These are phyloP conservation scores for Echeveria elegans DNA, from an alignment of 164 flowering plant species.

Conservation along the genomic window DNA sequence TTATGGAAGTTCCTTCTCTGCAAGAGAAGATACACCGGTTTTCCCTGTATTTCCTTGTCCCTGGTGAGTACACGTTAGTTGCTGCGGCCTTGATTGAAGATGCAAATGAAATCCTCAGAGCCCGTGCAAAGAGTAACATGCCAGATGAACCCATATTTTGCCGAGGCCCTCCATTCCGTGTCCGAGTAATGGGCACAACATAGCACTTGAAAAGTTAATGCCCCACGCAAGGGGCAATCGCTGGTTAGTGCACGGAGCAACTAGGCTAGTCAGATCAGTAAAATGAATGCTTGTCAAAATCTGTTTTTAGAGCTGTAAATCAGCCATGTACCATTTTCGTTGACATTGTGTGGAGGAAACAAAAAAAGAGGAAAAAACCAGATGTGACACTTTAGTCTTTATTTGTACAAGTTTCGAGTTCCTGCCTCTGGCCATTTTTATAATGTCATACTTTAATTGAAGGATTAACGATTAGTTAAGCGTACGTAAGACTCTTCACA, in stretches of 20 bases:
- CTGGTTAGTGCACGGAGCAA: background rate
- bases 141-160: conserved; percentile 85
- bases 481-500: no score
- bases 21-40: conserved; percentile 69
- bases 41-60: conserved; percentile 79
- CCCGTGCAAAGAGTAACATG: conserved; percentile 69
- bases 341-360: no score
- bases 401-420: background rate
- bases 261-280: background rate
- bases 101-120: conserved; percentile 77
- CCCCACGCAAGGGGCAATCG: background rate
- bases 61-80: conserved; percentile 90
- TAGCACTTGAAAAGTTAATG: conserved; percentile 8
- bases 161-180: conserved; percentile 87
- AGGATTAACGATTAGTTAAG: no score
- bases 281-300: background rate
- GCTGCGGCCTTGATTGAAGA: conserved; percentile 88
- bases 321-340: background rate
- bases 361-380: no score
- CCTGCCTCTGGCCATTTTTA: no score
- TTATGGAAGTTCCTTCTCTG: conserved; percentile 80
- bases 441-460: no score
- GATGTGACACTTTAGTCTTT: background rate
- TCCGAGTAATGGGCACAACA: conserved; percentile 56
- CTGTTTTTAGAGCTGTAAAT: background rate